A percentile compares a stretch with the other conserved stretches of the same genome.
Conservation (phyloP, 2,329 filamentous ascomycete species). For the Zymoseptoria pseudotritici region DNA sequence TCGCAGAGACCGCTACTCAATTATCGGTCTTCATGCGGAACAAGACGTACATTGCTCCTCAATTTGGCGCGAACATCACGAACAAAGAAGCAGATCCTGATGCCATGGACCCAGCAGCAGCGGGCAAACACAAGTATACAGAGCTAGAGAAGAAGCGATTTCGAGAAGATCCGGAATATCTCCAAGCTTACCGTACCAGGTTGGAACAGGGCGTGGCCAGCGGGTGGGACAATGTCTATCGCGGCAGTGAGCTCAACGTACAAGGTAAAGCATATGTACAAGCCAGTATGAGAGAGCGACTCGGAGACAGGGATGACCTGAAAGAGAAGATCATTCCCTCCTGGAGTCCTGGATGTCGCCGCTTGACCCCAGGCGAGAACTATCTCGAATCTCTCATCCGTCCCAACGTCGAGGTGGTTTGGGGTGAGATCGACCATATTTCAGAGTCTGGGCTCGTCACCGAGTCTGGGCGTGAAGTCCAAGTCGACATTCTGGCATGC, state of each 20-base stretch:
- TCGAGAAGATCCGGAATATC: constrained; percentile 25
- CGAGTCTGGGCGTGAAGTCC: constrained; percentile 11
- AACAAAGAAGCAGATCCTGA: constrained; percentile 17
- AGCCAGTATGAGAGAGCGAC: constrained; percentile 42
- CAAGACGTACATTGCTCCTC: constrained; percentile 29
- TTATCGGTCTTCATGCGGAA: constrained; percentile 29
- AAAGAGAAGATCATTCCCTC: constrained; percentile 52
- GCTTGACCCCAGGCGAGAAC: constrained; percentile 46
- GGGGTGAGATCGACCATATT: constrained; percentile 18
- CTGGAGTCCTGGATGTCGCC: constrained; percentile 58
- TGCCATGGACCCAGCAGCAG: constrained; percentile 14
- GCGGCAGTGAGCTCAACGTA: constrained; percentile 9
- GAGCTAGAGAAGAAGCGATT: constrained; percentile 27
- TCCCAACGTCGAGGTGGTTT: constrained; percentile 21
- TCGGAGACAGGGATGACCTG: constrained; percentile 50
- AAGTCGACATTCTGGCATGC: constrained; percentile 38
- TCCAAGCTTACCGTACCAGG: constrained; percentile 30
- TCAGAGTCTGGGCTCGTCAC: constrained; percentile 19
- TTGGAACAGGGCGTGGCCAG: constrained; percentile 23
- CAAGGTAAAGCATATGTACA: constrained; percentile 14
- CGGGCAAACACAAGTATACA: constrained; percentile 23
- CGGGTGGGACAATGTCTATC: constrained; percentile 20
- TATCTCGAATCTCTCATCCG: constrained; percentile 32
- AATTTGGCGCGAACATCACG: constrained; percentile 18
- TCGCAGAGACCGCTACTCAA: constrained; percentile 26